Conservation (phyloP, 192 early-diverging fungal genomes). For the Helicostylum pulchrum region DNA sequence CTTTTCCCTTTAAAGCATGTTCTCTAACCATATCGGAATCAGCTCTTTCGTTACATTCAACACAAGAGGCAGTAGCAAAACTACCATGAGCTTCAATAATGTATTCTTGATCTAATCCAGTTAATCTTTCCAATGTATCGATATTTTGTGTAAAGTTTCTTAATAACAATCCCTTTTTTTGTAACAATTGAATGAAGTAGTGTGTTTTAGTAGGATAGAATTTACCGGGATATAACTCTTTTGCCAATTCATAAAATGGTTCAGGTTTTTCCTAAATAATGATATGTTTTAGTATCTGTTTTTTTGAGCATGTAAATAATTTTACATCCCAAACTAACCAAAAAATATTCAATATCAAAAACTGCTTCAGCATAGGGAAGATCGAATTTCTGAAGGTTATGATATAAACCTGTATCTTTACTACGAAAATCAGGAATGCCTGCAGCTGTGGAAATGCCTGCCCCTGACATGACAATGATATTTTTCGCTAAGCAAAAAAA, state of each 20-base stretch:
- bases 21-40: conserved; percentile 45
- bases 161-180: conserved; percentile 65
- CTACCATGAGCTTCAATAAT: conserved; percentile 95
- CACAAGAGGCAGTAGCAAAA: conserved; percentile 80
- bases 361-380: conserved; percentile 94
- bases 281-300: no score
- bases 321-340: conserved; percentile 25
- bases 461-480: conserved; percentile 90
- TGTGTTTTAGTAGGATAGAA: conserved; percentile 81
- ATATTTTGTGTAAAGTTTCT: conserved; percentile 97
- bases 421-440: conserved; percentile 95
- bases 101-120: conserved; percentile 65
- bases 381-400: conserved; percentile 84
- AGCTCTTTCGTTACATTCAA: conserved; percentile 49
- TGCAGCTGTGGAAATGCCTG: conserved; percentile 80
- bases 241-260: conserved; percentile 86
- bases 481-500: conserved; percentile 42
- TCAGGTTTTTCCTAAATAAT: conserved; percentile 62
- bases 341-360: conserved; percentile 91
- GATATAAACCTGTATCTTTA: conserved; percentile 88
- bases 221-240: conserved; percentile 85
- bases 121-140: conserved; percentile 87
- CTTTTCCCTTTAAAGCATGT: conserved; percentile 50
- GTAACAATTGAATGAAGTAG: conserved; percentile 81
- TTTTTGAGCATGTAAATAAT: no score